Base-by-base conservation (phyloP, 176 grass and related monocot species). In the Rhynchospora pubera region DNA sequence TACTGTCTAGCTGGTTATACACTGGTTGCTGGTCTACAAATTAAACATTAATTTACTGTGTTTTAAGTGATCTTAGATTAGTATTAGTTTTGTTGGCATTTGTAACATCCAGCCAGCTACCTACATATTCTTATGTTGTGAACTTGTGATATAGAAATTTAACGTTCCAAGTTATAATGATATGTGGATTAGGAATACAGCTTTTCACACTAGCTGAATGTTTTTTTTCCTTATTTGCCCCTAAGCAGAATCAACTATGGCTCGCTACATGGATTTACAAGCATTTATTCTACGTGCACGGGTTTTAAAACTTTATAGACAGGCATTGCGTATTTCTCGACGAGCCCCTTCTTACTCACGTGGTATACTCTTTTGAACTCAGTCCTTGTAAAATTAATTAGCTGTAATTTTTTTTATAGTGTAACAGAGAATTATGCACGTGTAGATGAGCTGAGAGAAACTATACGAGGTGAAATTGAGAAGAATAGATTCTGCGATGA, bases 221-320 rank as follows among this genome's bases (percentile, higher is more conserved):
- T 69, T 28, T 32, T 69, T 69, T 32, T 32, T 85, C 34, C 34
- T 39, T 39, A 2, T 3, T 68, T 80, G 11, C 11, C 45, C 26
- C 64, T 82, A 74, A 51, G 66, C 79, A 46, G 50, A 85, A 76
- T 67, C 71, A 75, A 75, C 44, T 34, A 93, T 94, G 90, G 79
- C 63, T 28, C 78, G 21, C 9, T 95, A 82, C 84, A 86, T 99
- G 91, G 89, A 93, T 87, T 87, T 93, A 16, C 84, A 78, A 57
- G 84, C 87, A 65, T 99, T 95, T 60, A 95, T 99, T 63, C 39
- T 91, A 73, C 87, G 87, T 39, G 77, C 92, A 57, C 91, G 83
- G 73, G 92, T 90, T 14, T 79, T 99, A 57, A 95, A 91, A 78
- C 84, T 99, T 66, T 95, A 95, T 83, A 93, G 91, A 48, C 92